Evolutionary conservation across 257 asterid genomes (phyloP), one percentile per base, ranked within the genome.

Genomic region (Solanum commersonii): DNA sequence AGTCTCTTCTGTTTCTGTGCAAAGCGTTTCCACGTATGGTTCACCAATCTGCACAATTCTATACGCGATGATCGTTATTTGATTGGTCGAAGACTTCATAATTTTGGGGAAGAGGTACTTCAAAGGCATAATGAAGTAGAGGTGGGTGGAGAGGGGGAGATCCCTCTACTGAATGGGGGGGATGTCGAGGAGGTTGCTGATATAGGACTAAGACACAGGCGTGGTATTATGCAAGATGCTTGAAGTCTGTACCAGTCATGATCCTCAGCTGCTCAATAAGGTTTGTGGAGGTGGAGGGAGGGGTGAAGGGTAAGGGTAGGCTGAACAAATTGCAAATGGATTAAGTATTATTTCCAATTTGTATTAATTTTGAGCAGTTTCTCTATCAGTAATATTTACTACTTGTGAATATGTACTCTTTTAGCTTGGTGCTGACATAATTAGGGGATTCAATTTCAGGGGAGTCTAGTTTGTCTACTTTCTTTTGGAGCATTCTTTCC

Each of bases 1-100:
- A 96, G 98, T 83, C 90, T 94, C 63, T 60, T 97, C 35, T 95
- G 89, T 87, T 96, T 94, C 90, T 97, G 99, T 38, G 98, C 92
- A 81, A 96, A 96, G 90, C 95, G 99, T 27, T 97, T 97, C 91
- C 99, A 97, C 31, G 93, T 96, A 35, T 96, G 99, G 99, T 96
- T 97, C 93, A 95, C 96, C 76, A 97, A 94, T 88, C 96, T 97
- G 63, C 99, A 97, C 91, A 97, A 97, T 89, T 96, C 99, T 4
- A 97, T 97, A 83, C 97, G 99, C 3, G 99, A 97, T 81, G 99
- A 97, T 85, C 96, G 99, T 2, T 97, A 97, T 87, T 88, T 97
- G 92, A 92, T 97, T 73, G 99, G 99, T 38, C 95, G 99, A 72
- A 93, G 99, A 79, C 99, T 97, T 86, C 99, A 97, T 84, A 93